These are phyloP conservation scores for Pinus taeda DNA, from an alignment of 75 land plant species.

Conservation along the genomic window DNA sequence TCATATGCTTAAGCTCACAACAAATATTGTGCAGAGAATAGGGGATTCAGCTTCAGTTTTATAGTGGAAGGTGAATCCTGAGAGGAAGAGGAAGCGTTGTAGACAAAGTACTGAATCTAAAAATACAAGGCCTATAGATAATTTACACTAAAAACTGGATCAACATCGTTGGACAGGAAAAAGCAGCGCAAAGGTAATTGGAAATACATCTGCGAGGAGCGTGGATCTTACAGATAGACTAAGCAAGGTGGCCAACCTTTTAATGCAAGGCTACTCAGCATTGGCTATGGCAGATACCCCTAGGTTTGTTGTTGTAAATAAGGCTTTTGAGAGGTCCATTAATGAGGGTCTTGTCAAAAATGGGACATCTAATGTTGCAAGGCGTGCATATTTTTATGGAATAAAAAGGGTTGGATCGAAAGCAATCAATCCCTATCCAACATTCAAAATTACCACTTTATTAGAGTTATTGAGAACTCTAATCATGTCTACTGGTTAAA, in stretches of 20 bases:
- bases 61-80: conserved; percentile 43
- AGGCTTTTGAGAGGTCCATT: conserved; percentile 33
- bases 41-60: conserved; percentile 19
- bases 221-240: conserved; percentile 67
- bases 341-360: conserved; percentile 29
- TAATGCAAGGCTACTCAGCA: conserved; percentile 34
- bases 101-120: conserved; percentile 62
- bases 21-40: conserved; percentile 55
- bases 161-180: conserved; percentile 77
- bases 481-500: too few species aligned
- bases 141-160: conserved; percentile 46
- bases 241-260: conserved; percentile 19
- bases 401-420: conserved; percentile 9
- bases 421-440: neutral
- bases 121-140: conserved; percentile 77
- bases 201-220: conserved; percentile 47
- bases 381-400: conserved; percentile 30
- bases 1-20: conserved; percentile 57
- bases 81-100: conserved; percentile 69
- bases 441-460: too few species aligned
- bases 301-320: conserved; percentile 19
- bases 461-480: too few species aligned
- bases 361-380: conserved; percentile 5
- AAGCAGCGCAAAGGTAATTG: conserved; percentile 42
- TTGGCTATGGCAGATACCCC: conserved; percentile 37